Percentiles rank a stretch among this genome's conserved stretches.
Conservation (phyloP, 192 early-diverging fungal genomes). For the Backusella tuberculispora region DNA sequence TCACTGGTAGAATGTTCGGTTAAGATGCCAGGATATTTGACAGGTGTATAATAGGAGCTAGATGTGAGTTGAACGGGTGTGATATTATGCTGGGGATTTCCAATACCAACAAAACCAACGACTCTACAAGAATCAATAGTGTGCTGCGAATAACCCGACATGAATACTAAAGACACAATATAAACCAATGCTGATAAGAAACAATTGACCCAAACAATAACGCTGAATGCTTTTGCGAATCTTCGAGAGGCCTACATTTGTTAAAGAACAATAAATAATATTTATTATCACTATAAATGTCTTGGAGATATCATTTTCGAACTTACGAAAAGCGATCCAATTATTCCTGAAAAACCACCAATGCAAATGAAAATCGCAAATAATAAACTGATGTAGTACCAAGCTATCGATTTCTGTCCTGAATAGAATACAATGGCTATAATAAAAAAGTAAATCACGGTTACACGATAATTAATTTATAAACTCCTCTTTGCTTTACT, state of each 20-base stretch:
- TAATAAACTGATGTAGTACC: slow-evolving; percentile 33
- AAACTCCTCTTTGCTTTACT: neutral
- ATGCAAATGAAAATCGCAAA: slow-evolving; percentile 35
- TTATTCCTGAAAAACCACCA: slow-evolving; percentile 37
- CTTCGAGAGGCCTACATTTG: slow-evolving; percentile 34
- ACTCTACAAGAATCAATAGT: slow-evolving; percentile 29
- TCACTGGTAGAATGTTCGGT: slow-evolving; percentile 28
- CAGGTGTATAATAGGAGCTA: slow-evolving; percentile 32
- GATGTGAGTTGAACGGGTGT: slow-evolving; percentile 18
- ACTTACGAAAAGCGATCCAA: slow-evolving; percentile 41
- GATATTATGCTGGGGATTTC: slow-evolving; percentile 27
- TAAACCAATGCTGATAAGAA: slow-evolving; percentile 38
- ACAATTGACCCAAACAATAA: slow-evolving; percentile 39
- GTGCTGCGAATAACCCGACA: slow-evolving; percentile 26
- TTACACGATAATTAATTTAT: neutral
- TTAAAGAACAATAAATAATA: neutral
- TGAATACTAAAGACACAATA: slow-evolving; percentile 32
- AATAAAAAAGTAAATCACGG: neutral
- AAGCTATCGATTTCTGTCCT: slow-evolving; percentile 31
- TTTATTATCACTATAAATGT: neutral
- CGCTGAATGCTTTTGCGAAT: slow-evolving; percentile 42
- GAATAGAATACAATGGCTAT: slow-evolving; percentile 39
- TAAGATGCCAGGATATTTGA: slow-evolving; percentile 38
- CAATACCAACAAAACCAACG: slow-evolving; percentile 34
- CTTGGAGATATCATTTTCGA: neutral